A percentile compares a stretch with the other conserved stretches of the same genome.
These are phyloP conservation scores for Cryoendolithus antarcticus DNA, from an alignment of 2,329 filamentous ascomycete species.

Conservation along the genomic window DNA sequence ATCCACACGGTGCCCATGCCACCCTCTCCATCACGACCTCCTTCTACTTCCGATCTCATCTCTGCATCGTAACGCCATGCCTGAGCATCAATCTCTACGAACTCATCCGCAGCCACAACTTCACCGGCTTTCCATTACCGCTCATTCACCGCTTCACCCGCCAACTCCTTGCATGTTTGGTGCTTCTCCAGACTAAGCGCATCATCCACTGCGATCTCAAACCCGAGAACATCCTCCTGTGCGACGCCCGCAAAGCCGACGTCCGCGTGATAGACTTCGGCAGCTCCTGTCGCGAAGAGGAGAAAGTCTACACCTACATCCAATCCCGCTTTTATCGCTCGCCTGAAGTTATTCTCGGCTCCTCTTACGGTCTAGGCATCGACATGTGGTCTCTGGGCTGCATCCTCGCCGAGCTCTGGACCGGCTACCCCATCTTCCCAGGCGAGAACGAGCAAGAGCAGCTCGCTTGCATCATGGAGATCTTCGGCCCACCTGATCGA, in stretches of 20 bases:
- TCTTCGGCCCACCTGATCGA: constrained; percentile 94
- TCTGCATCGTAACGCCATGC: constrained; percentile 95
- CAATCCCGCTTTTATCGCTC: constrained; percentile 97
- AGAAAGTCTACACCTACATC: constrained; percentile 99
- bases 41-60: constrained; percentile 95
- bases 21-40: constrained; percentile 97
- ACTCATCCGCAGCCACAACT: constrained; percentile 94
- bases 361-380: constrained; percentile 95
- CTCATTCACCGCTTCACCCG: constrained; percentile 93
- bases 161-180: constrained; percentile 79
- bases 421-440: constrained; percentile 93
- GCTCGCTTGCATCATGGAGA: constrained; percentile 97
- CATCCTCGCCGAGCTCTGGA: constrained; percentile 87
- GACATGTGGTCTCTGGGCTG: constrained; percentile 99
- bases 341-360: constrained; percentile 92
- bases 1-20: constrained; percentile 84
- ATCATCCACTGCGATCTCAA: constrained; percentile 98
- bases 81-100: constrained; percentile 99
- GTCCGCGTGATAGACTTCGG: constrained; percentile 99
- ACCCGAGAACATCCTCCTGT: constrained; percentile 89
- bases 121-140: constrained; percentile 84
- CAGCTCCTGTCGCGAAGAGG: constrained; percentile 92
- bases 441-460: constrained; percentile 99
- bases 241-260: constrained; percentile 89
- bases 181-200: constrained; percentile 75